Evolutionary conservation across 2,329 filamentous ascomycete genomes (phyloP).

Genomic region (Mycocentrospora acerina): DNA sequence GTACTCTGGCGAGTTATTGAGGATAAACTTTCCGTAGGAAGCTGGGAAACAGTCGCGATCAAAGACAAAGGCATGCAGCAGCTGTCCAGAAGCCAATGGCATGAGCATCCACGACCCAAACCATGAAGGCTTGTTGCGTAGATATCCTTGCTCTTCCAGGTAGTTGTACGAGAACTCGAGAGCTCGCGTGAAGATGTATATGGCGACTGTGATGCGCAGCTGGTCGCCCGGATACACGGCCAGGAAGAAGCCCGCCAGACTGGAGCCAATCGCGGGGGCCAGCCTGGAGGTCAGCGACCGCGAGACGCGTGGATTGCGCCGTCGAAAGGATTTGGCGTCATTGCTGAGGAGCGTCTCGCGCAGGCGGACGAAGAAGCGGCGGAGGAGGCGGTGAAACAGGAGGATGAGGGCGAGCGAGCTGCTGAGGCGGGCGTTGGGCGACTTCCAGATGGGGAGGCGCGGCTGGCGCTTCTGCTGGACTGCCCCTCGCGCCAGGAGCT

Average conservation of each 20-base stretch:
- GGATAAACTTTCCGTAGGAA: slow-evolving; percentile 65
- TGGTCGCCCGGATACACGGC: slow-evolving; percentile 72
- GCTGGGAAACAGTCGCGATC: slow-evolving; percentile 56
- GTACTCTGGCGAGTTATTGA: slow-evolving; percentile 74
- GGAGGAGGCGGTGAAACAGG: slow-evolving; percentile 83
- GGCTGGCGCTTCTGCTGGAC: slow-evolving; percentile 36
- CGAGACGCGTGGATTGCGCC: slow-evolving; percentile 76
- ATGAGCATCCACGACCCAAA: slow-evolving; percentile 55
- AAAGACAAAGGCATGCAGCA: slow-evolving; percentile 54
- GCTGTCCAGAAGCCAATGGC: slow-evolving; percentile 51
- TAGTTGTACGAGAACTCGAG: slow-evolving; percentile 86
- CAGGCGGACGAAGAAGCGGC: slow-evolving; percentile 83
- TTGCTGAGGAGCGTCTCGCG: slow-evolving; percentile 76
- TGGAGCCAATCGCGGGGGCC: slow-evolving; percentile 87
- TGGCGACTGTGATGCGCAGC: slow-evolving; percentile 75
- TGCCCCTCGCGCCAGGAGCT: slow-evolving; percentile 38
- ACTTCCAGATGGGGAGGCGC: slow-evolving; percentile 51
- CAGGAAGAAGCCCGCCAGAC: slow-evolving; percentile 79
- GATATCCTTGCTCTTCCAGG: slow-evolving; percentile 68
- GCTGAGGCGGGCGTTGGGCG: slow-evolving; percentile 73
- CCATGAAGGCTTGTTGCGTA: slow-evolving; percentile 69
- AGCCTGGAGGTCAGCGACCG: slow-evolving; percentile 76
- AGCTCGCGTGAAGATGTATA: slow-evolving; percentile 78
- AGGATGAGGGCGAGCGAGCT: slow-evolving; percentile 82
- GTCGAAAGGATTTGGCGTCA: slow-evolving; percentile 77